Percentiles rank a stretch among this genome's conserved stretches.
Evolutionary conservation across 208 protist genomes (phyloP).

Genomic region (Naegleria fowleri): DNA sequence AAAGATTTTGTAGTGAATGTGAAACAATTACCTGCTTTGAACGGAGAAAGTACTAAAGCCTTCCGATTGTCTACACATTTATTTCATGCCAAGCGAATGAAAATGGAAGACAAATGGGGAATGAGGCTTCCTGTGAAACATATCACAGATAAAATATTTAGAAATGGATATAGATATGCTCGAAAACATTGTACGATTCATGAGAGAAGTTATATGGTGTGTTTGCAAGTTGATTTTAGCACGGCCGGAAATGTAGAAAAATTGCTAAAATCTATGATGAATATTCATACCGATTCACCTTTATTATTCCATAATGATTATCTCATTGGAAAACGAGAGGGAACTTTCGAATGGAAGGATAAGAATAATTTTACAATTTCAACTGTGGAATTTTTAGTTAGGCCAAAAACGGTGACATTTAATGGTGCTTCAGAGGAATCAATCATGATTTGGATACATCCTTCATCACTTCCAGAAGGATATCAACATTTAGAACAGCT

Average conservation of each 20-base stretch:
- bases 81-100: constrained; percentile 17
- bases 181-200: constrained; percentile 1
- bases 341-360: not conserved
- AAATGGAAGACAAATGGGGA: constrained; percentile 13
- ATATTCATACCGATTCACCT: not conserved
- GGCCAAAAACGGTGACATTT: not conserved
- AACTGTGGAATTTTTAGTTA: not conserved
- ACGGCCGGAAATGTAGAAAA: not conserved
- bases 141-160: constrained; percentile 11
- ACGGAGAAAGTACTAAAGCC: not conserved
- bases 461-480: not conserved
- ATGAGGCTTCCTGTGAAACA: not conserved
- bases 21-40: not conserved
- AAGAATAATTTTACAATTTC: not conserved
- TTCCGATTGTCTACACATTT: not conserved
- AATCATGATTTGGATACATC: not conserved
- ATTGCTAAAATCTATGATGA: not conserved
- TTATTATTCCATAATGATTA: not conserved
- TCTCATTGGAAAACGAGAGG: not conserved
- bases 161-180: not conserved
- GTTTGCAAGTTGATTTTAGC: not conserved
- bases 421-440: not conserved
- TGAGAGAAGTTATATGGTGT: not conserved
- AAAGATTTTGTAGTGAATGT: not conserved
- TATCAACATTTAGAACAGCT: not conserved